A percentile compares a stretch with the other conserved stretches of the same genome.
Evolutionary conservation across 306 rosid genomes (phyloP).

Genomic region (Senna tora): DNA sequence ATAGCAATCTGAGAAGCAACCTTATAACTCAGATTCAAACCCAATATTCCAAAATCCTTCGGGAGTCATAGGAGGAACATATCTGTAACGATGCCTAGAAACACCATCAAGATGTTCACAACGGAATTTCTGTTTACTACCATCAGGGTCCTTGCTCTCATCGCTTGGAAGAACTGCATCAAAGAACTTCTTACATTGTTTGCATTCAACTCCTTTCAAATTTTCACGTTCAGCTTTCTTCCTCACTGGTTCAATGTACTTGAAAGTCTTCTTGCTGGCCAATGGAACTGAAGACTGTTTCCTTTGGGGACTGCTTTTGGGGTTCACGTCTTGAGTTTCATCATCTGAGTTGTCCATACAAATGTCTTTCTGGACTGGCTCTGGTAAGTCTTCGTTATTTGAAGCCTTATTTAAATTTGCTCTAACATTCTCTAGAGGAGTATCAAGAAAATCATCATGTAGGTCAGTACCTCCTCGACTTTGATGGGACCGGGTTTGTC

Average conservation of each 20-base stretch:
- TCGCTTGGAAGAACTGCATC: constrained; percentile 84
- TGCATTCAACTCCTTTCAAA: constrained; percentile 91
- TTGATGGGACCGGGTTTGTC: constrained; percentile 74
- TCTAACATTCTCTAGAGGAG: constrained; percentile 81
- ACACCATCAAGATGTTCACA: constrained; percentile 97
- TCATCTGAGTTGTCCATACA: constrained; percentile 62
- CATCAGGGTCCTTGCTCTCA: constrained; percentile 48
- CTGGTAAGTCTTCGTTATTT: constrained; percentile 43
- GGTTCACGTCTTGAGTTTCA: constrained; percentile 79
- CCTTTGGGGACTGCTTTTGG: constrained; percentile 48
- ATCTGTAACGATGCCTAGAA: constrained; percentile 92
- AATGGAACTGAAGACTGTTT: constrained; percentile 52
- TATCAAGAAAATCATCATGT: constrained; percentile 93
- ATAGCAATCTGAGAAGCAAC: constrained; percentile 13
- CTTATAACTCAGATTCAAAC: constrained; percentile 85
- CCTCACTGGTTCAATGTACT: constrained; percentile 87
- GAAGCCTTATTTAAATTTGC: constrained; percentile 58
- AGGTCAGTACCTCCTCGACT: constrained; percentile 74
- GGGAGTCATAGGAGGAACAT: constrained; percentile 91
- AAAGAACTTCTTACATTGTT: constrained; percentile 85
- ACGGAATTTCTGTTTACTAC: constrained; percentile 54
- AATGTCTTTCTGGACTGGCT: constrained; percentile 43
- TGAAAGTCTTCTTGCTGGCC: constrained; percentile 57
- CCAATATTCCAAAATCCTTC: constrained; percentile 99
- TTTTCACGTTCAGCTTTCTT: constrained; percentile 91